Percentiles rank a stretch among this genome's conserved stretches.
Conservation (phyloP, 441 rosid genomes). For the Croton setiger region DNA sequence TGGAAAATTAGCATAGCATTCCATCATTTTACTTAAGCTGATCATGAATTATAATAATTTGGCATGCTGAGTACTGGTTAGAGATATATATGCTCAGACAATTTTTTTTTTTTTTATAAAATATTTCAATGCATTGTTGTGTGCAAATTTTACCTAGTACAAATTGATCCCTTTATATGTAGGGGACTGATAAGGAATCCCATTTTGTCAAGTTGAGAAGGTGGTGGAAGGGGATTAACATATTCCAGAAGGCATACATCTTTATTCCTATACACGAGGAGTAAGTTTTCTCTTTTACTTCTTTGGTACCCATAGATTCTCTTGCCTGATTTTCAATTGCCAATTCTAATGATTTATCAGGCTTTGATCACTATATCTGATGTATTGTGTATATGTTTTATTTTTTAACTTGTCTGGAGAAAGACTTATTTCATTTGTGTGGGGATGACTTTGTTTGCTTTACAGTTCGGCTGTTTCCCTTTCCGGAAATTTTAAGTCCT, state of each 20-base stretch:
- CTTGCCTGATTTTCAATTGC: conserved; percentile 6
- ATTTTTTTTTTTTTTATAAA: not conserved
- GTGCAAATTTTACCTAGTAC: conserved; percentile 3
- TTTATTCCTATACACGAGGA: conserved; percentile 89
- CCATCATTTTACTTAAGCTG: not conserved
- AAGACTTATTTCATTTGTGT: not conserved
- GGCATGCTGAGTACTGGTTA: not conserved
- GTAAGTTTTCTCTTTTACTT: conserved; percentile 43
- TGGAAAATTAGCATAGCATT: conserved; percentile 6
- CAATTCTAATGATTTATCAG: not conserved
- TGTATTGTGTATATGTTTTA: not conserved
- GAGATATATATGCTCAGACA: not conserved
- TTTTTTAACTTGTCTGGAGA: not conserved
- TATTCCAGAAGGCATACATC: conserved; percentile 83
- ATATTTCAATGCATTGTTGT: not conserved
- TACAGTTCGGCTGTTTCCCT: not conserved
- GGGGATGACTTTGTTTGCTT: not conserved
- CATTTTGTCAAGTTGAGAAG: conserved; percentile 80
- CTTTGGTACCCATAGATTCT: not conserved
- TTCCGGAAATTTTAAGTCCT: not conserved
- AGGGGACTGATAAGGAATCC: conserved; percentile 58
- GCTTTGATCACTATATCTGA: not conserved
- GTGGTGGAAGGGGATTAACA: conserved; percentile 94
- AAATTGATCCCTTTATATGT: conserved; percentile 17
- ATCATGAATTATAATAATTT: not conserved